Percentiles rank a stretch among this genome's conserved stretches.
Conservation (phyloP, 202 grass and related monocot genomes). For the Bolboschoenoplectus hybrid region DNA sequence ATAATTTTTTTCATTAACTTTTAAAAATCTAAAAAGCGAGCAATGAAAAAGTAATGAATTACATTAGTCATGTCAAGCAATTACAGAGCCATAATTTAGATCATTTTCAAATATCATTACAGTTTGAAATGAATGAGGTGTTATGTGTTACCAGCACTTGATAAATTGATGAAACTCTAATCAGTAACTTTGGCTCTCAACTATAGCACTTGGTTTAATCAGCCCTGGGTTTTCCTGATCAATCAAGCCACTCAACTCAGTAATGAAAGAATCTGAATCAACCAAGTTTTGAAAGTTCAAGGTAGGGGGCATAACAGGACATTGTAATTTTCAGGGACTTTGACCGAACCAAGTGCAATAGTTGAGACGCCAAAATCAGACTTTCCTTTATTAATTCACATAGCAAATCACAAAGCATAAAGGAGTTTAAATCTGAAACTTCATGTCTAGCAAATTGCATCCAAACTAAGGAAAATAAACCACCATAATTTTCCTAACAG, state of each 20-base stretch:
- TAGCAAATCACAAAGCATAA: background rate
- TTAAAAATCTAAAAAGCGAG: background rate
- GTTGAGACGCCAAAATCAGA: background rate
- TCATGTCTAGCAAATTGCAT: background rate
- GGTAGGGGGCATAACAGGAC: no score
- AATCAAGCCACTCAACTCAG: background rate
- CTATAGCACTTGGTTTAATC: background rate
- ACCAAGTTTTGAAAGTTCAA: background rate
- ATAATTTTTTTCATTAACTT: background rate
- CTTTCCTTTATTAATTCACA: background rate
- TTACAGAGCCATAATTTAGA: background rate
- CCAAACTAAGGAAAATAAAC: background rate
- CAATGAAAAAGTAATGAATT: background rate
- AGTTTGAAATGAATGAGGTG: conserved; percentile 1
- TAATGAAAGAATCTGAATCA: background rate
- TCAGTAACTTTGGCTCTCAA: background rate
- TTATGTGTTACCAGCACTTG: background rate
- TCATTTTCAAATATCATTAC: background rate
- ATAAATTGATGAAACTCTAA: background rate
- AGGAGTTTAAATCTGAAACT: background rate
- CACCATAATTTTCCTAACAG: background rate
- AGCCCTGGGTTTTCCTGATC: background rate
- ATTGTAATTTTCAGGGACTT: background rate
- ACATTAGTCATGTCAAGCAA: background rate
- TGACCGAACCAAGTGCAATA: background rate